Conservation (phyloP, 108 stramenopile genomes). For the Cyclotella distinguenda region DNA sequence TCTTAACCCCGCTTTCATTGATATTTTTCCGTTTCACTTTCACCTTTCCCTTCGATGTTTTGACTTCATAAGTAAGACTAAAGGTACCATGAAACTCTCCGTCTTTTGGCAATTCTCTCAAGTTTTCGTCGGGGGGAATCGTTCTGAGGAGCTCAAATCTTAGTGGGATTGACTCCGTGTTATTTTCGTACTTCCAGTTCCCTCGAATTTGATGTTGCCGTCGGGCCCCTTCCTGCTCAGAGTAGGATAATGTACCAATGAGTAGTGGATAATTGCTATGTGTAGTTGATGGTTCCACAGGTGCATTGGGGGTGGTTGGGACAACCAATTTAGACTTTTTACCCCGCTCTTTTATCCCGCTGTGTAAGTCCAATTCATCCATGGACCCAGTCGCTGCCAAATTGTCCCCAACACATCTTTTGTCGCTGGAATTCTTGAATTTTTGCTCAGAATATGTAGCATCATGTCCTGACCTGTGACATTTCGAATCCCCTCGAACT, state of each 20-base stretch:
- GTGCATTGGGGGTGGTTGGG: neutral
- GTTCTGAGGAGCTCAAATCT: constrained; percentile 79
- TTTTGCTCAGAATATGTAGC: no score
- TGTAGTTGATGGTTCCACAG: neutral
- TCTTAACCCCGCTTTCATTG: constrained; percentile 71
- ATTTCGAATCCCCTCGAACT: no score
- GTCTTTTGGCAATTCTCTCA: constrained; percentile 61
- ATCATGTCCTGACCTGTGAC: no score
- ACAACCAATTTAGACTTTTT: neutral
- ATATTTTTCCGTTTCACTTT: constrained; percentile 73
- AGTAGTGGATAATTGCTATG: constrained; percentile 18
- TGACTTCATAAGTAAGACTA: constrained; percentile 61
- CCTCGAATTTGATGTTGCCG: constrained; percentile 79
- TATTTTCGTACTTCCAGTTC: constrained; percentile 85
- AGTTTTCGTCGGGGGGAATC: constrained; percentile 64
- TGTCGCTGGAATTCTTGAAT: no score
- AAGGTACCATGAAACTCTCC: constrained; percentile 87
- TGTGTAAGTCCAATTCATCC: no score
- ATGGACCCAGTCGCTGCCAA: no score
- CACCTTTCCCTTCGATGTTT: constrained; percentile 71
- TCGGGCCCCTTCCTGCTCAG: constrained; percentile 52
- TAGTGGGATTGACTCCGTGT: constrained; percentile 57
- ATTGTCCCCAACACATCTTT: no score
- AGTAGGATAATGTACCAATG: constrained; percentile 77
- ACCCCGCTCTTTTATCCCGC: constrained; percentile 2